Base-by-base conservation (phyloP, 805 yeast genomes). In the Kluyveromyces siamensis region DNA sequence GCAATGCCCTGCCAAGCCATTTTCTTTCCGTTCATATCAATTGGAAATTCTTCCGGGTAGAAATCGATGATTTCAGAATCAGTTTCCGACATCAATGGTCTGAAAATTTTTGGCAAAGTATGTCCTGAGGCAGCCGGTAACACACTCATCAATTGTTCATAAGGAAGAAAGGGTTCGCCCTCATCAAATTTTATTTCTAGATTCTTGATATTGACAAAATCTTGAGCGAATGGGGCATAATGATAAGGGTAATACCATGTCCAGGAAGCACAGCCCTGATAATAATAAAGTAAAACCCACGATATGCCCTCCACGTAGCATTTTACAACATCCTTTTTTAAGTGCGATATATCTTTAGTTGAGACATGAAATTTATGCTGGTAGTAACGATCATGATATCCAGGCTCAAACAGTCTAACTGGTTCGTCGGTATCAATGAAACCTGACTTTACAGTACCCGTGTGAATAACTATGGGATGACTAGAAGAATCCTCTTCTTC, bases 211-310 rank as follows among this genome's bases (percentile, higher is more conserved):
- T 80, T 77, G 2, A 66, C 72, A 59, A 93, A 86, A 65, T 93
- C 99, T 6, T 83, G 76, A 0, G 97, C 98, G 73, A 93, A 90
- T 19, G 99, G 99, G 0, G 99, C 98, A 69, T 93, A 95, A 62
- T 93, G 98, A 63, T 83, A 91, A 0, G 98, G 99, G 59, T 84
- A 93, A 66, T 80, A 93, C 99, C 99, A 93, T 48, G 83, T 83
- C 99, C 99, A 93, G 0, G 98, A 91, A 0, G 96, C 96, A 69
- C 98, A 91, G 2, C 97, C 98, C 67, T 93, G 98, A 66, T 87
- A 91, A 68, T 93, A 93, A 65, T 93, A 93, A 47, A 87, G 68
- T 54, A 93, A 72, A 1, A 84, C 96, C 99, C 99, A 93, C n/a
- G 96, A 81, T 4, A 93, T 85, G 52, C 99, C 99, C 66, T 91